These are phyloP conservation scores for Vitis rotundifolia DNA, from an alignment of 164 flowering plant species.

Conservation along the genomic window DNA sequence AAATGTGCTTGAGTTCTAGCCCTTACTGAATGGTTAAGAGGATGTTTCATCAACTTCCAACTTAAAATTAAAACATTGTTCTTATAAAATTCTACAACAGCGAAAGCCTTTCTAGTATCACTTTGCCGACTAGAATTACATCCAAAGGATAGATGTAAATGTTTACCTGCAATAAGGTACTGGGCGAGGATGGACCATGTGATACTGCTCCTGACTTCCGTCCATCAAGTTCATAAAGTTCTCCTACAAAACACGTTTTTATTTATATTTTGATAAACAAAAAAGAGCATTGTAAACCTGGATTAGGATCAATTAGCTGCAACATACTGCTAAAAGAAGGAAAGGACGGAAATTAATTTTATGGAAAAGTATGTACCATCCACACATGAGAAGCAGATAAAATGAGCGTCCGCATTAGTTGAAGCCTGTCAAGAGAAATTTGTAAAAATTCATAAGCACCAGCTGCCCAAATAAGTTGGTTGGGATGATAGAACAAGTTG, in stretches of 20 bases:
- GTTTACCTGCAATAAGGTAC: slow-evolving; percentile 66
- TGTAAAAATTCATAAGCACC: not conserved
- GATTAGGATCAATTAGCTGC: too few relatives aligned
- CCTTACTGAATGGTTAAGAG: too few relatives aligned
- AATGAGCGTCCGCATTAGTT: slow-evolving; percentile 72
- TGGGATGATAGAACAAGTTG: too few relatives aligned
- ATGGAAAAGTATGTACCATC: slow-evolving; percentile 52
- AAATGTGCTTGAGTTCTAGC: too few relatives aligned
- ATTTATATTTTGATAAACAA: not conserved
- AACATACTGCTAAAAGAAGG: too few relatives aligned
- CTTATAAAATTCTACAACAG: too few relatives aligned
- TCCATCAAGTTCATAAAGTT: slow-evolving; percentile 93
- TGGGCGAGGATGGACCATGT: slow-evolving; percentile 79
- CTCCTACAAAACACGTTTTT: slow-evolving; percentile 37
- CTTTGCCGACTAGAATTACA: too few relatives aligned
- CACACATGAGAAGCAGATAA: slow-evolving; percentile 88
- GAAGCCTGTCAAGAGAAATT: slow-evolving; percentile 57
- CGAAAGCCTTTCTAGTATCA: too few relatives aligned
- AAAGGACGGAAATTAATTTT: not conserved
- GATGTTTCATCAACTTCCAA: too few relatives aligned
- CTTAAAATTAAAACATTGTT: too few relatives aligned
- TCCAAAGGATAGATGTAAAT: too few relatives aligned
- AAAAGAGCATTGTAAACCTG: not conserved
- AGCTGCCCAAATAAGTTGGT: too few relatives aligned
- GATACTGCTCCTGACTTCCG: slow-evolving; percentile 74